These are phyloP conservation scores for Populus davidiana DNA, from an alignment of 345 rosid genomes.

Conservation along the genomic window DNA sequence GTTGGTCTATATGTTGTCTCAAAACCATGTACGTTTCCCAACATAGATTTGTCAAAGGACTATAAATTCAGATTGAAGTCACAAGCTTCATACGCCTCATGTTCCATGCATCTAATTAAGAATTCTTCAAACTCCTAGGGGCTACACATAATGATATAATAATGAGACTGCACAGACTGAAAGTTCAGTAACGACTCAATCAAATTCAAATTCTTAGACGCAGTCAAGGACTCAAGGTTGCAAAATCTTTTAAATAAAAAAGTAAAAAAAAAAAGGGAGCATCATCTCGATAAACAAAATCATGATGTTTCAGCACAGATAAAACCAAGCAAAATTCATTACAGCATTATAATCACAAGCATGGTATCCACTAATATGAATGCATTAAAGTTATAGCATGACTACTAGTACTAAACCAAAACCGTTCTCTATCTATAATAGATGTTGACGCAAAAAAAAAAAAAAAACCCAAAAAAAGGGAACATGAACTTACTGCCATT, in stretches of 20 bases:
- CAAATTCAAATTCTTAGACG: background rate
- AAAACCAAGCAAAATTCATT: no score
- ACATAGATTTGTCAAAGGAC: background rate
- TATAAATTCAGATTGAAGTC: background rate
- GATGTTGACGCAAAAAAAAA: background rate
- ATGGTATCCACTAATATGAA: no score
- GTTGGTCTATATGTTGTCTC: background rate
- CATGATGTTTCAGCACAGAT: no score
- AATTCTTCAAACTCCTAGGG: background rate
- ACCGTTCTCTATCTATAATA: background rate
- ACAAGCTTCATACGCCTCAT: background rate
- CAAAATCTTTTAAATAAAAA: background rate
- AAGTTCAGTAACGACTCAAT: background rate
- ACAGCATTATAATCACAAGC: no score
- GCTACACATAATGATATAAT: background rate
- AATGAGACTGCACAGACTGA: background rate
- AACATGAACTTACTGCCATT: constrained; percentile 46
- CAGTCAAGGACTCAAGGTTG: background rate
- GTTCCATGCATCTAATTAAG: background rate
- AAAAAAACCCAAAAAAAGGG: background rate
- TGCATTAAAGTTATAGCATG: background rate
- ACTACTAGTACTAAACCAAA: background rate
- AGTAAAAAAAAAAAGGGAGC: no score
- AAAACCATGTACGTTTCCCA: background rate
- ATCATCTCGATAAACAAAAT: no score